Conservation (phyloP, 306 rosid species). For the Carpinus viminea region DNA sequence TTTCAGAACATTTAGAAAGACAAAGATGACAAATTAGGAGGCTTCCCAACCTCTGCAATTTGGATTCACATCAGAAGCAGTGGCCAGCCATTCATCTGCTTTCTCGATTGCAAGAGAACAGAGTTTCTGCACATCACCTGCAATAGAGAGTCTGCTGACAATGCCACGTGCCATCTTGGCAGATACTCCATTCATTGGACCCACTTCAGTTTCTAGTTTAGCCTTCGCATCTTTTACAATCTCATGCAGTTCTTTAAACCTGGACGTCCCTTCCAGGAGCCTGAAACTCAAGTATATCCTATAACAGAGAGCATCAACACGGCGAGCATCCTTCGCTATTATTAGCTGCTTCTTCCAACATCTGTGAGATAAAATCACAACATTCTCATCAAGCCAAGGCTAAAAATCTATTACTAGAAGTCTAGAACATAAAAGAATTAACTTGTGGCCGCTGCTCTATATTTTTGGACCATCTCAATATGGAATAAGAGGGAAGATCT, state of each 20-base stretch:
- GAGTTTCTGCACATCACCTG: conserved; percentile 82
- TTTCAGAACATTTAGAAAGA: conserved; percentile 22
- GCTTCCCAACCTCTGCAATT: conserved; percentile 69
- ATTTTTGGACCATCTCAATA: conserved; percentile 6
- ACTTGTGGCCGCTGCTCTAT: conserved; percentile 14
- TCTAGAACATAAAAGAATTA: background rate
- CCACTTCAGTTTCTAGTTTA: conserved; percentile 88
- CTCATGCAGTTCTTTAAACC: conserved; percentile 83
- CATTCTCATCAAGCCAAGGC: conserved; percentile 31
- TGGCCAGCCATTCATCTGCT: conserved; percentile 81
- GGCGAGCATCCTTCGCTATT: conserved; percentile 93
- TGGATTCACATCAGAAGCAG: conserved; percentile 52
- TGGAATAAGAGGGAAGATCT: conserved; percentile 6
- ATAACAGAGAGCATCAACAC: conserved; percentile 84
- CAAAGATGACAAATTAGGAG: conserved; percentile 7
- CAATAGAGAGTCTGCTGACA: conserved; percentile 93
- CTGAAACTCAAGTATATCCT: conserved; percentile 92
- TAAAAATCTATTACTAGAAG: conserved; percentile 14
- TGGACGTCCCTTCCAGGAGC: conserved; percentile 79
- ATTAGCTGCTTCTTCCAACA: conserved; percentile 94
- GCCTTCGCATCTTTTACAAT: conserved; percentile 78
- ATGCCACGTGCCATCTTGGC: conserved; percentile 96
- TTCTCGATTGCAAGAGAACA: conserved; percentile 88
- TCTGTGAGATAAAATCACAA: conserved; percentile 49
- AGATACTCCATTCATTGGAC: conserved; percentile 85